These are phyloP conservation scores for Kluyveromyces aestuarii DNA, from an alignment of 805 yeast species.

Conservation along the genomic window DNA sequence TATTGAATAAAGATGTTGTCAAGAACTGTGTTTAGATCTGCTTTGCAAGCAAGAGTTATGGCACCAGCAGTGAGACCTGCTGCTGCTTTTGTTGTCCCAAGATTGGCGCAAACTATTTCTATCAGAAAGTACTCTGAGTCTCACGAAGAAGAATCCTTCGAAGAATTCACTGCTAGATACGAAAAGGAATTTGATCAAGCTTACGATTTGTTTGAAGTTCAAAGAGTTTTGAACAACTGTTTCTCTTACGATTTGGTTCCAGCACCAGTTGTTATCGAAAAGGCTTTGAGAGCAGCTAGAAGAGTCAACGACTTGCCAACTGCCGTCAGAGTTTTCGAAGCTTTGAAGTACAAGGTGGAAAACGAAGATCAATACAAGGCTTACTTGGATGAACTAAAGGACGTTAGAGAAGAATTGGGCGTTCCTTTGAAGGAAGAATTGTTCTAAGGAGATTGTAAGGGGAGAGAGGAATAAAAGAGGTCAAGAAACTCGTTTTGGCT, in stretches of 20 bases:
- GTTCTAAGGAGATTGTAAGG: conserved; percentile 35
- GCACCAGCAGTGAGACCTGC: conserved; percentile 4
- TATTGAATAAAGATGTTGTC: conserved; percentile 14
- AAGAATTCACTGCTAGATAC: conserved; percentile 84
- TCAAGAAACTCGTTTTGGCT: background rate
- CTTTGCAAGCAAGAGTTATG: conserved; percentile 10
- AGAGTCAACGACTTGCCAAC: conserved; percentile 98
- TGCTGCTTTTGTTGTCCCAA: conserved; percentile 5
- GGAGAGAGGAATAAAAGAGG: background rate
- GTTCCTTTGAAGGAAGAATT: conserved; percentile 88
- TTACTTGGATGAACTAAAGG: conserved; percentile 90
- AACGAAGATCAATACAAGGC: conserved; percentile 90
- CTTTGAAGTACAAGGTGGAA: conserved; percentile 92
- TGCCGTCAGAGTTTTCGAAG: conserved; percentile 97
- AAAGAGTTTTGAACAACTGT: conserved; percentile 94
- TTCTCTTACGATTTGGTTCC: conserved; percentile 98
- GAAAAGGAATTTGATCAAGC: conserved; percentile 96
- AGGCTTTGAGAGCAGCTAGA: conserved; percentile 96
- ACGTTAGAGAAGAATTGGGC: conserved; percentile 85
- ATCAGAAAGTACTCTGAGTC: conserved; percentile 67
- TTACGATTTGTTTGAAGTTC: conserved; percentile 78
- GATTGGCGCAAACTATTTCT: conserved; percentile 8
- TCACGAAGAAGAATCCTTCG: conserved; percentile 88
- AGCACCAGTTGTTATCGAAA: conserved; percentile 91
- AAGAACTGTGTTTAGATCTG: conserved; percentile 16